Evolutionary conservation across 179 eudicot genomes (phyloP), one percentile per base, ranked within the genome.

Genomic region (Corrigiola litoralis): DNA sequence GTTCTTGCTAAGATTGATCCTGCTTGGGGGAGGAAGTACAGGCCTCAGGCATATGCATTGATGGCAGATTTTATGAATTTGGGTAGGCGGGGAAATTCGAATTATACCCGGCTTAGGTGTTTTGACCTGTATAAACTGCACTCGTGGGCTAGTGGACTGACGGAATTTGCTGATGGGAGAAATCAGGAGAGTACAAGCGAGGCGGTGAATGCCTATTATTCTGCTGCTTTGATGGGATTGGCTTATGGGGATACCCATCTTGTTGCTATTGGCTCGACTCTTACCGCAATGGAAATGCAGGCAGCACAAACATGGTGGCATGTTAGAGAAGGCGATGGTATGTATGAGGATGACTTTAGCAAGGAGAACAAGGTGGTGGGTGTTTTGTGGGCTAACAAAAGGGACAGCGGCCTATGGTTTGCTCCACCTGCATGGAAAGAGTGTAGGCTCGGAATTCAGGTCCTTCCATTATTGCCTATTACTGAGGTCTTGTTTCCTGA

Each of bases 241-340:
- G 96, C 95, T 17, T 89, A 91, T 66, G 95, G 96, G 2, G 97
- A 91, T 47, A 71, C 78, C 32, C 85, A 85, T 64, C 89, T 91
- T 18, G 89, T 83, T 47, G 65, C 88, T 25, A 60, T 77, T 13
- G 95, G 85, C 1, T 89, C 96, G 4, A 81, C 91, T 14, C 77
- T 91, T 13, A 57, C 75, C 0, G 83, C 96, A 1, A 17, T 91
- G 72, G 97, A 91, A 76, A 87, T 89, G 44, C 84, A 80, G 34
- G 81, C 96, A 3, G 94, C 97, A 5, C 77, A 80, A 60, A 91
- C 88, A 11, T 91, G 97, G 97, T 88, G 96, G 95, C 96, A 91
- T 62, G 77, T 91, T 50, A 83, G 71, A 50, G 86, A 84, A 59
- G 83, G 77, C 5, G 87, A 80, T 31, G 78, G 60, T 13, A 50